These are phyloP conservation scores for Salisapilia sapeloensis DNA, from an alignment of 352 stramenopile species.

Conservation along the genomic window DNA sequence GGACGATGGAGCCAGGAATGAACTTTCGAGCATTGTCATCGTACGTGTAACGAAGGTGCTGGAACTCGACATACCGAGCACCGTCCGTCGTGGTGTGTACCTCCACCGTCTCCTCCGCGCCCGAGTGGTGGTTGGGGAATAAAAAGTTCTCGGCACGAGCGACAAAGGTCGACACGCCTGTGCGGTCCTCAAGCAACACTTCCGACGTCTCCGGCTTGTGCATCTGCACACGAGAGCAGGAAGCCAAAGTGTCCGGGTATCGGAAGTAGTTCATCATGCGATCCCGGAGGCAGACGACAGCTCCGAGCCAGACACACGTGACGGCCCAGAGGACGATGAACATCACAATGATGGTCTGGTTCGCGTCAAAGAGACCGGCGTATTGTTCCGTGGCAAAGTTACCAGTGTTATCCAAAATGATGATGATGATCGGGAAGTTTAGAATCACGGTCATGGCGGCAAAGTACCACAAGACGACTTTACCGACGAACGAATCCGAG, in stretches of 20 bases:
- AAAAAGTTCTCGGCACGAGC: slow-evolving; percentile 5
- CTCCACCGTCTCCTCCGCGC: slow-evolving; percentile 8
- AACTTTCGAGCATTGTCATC: slow-evolving; percentile 28
- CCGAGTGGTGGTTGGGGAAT: slow-evolving; percentile 7
- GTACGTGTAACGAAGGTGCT: slow-evolving; percentile 42
- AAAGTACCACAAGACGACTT: slow-evolving; percentile 39
- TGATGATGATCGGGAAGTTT: slow-evolving; percentile 31
- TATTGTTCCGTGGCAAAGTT: slow-evolving; percentile 22
- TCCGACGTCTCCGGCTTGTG: slow-evolving; percentile 11
- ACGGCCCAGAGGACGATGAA: slow-evolving; percentile 10
- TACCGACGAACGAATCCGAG: slow-evolving; percentile 18
- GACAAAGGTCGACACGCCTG: slow-evolving; percentile 9
- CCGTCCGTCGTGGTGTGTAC: slow-evolving; percentile 13
- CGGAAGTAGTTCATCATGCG: slow-evolving; percentile 13
- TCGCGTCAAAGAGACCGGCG: slow-evolving; percentile 28
- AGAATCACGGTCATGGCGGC: slow-evolving; percentile 28
- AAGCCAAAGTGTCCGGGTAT: slow-evolving; percentile 3
- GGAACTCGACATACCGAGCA: slow-evolving; percentile 27
- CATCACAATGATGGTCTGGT: slow-evolving; percentile 25
- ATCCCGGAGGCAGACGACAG: slow-evolving; percentile 7
- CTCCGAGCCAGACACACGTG: slow-evolving; percentile 7
- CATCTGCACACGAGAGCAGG: slow-evolving; percentile 5
- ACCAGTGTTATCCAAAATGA: slow-evolving; percentile 36
- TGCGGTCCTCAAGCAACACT: slow-evolving; percentile 7
- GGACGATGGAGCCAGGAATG: slow-evolving; percentile 24